These are phyloP conservation scores for Pleurotus citrinopileatus DNA, from an alignment of 768 basidiomycete genomes.

Conservation along the genomic window DNA sequence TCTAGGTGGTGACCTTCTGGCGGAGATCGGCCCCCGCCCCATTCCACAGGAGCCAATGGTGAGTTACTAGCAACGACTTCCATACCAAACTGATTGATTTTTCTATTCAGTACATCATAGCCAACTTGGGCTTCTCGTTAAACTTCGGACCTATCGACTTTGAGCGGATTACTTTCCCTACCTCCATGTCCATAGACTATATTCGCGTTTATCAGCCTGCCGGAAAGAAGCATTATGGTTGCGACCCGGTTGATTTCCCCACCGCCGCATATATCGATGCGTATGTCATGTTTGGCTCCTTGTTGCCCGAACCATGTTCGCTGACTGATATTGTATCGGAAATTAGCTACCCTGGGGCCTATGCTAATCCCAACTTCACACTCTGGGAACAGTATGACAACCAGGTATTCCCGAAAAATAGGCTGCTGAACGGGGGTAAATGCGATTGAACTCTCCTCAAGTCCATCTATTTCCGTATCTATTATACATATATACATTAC, in stretches of 20 bases:
- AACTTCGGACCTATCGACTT: slow-evolving; percentile 70
- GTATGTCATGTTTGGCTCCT: slow-evolving; percentile 26
- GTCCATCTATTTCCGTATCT: neutral
- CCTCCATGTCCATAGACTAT: slow-evolving; percentile 74
- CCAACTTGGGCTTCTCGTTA: slow-evolving; percentile 66
- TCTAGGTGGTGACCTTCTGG: slow-evolving; percentile 45
- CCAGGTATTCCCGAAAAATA: slow-evolving; percentile 39
- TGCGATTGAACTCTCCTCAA: neutral
- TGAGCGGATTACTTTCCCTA: slow-evolving; percentile 48
- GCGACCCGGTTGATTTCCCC: slow-evolving; percentile 71
- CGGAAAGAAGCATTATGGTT: slow-evolving; percentile 52
- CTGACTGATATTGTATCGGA: neutral
- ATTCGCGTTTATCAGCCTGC: slow-evolving; percentile 72
- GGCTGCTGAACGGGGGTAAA: slow-evolving; percentile 19
- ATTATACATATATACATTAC: no score
- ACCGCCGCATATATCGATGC: slow-evolving; percentile 74
- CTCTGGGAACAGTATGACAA: slow-evolving; percentile 32
- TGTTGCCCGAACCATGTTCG: neutral
- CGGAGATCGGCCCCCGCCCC: slow-evolving; percentile 55
- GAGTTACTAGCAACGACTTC: no score
- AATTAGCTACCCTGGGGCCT: slow-evolving; percentile 34
- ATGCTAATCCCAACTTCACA: slow-evolving; percentile 41
- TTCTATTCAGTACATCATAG: slow-evolving; percentile 58
- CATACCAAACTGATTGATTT: slow-evolving; percentile 17
- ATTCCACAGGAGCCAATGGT: slow-evolving; percentile 76